Base-by-base conservation (phyloP, 169 alveolate species). In the Cryptosporidium felis region DNA sequence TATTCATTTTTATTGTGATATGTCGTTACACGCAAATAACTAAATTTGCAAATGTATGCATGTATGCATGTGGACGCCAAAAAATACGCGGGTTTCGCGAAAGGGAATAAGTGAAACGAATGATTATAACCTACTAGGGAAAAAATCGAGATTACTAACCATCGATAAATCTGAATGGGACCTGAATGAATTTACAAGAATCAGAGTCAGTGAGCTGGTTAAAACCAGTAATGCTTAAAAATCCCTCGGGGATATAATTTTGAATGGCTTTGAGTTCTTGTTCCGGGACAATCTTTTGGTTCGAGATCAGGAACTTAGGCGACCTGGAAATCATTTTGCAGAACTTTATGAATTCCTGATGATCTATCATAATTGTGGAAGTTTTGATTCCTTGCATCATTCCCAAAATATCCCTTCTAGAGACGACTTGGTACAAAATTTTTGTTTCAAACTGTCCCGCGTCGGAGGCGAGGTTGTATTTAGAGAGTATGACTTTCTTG, bases 241-340 rank as follows among this genome's bases (percentile, higher is more conserved):
- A 62, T 14, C 60, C 80, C 4, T 23, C n/a, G 3, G 80, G 80
- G 3, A 34, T 21, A 34, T 41, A 62, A 42, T 62, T 12, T 21
- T 41, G 23, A 1, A 62, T 12, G 32, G 23, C 60, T 23, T 3
- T 40, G 21, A n/a, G 34, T 38, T 62, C 34, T 0, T 26, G 30
- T 12, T n/a, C 60, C 5, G 16, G 30, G 18, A 18, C 8, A 21
- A 2, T 6, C 21, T 42, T 30, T 6, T 62, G 80, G 30, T 28
- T 62, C n/a, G 60, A 34, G 30, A 62, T 9, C 30, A 62, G 49
- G 18, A 62, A 62, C 80, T 62, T 62, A 23, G 60, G 60, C 3
- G 80, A 23, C 8, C 5, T 34, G 0, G 44, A 36, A 26, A 62
- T 34, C 23, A 5, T 8, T 9, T 62, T 8, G 14, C 60, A 62